Evolutionary conservation across 1,284 basidiomycete genomes (phyloP), one percentile per base, ranked within the genome.

Genomic region (Rhodotorula sp.): DNA sequence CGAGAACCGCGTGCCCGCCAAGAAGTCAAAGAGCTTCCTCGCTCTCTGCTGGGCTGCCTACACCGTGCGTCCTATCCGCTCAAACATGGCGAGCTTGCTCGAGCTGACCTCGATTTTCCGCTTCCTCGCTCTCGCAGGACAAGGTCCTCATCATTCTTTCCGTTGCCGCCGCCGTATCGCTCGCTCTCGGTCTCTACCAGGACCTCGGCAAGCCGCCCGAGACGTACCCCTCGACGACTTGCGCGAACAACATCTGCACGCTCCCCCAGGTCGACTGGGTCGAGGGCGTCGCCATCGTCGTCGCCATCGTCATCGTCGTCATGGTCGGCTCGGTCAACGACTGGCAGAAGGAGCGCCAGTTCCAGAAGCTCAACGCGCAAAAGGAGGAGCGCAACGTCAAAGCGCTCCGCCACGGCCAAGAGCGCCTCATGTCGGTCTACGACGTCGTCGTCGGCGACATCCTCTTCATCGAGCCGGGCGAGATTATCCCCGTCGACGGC

Each of bases 341-440:
- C 80, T 99, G 91, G 89, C 94, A 98, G 82, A 98, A 99, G 83
- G 96, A 99, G 81, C 88, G 89, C 12, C 96, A 99, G 83, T 98
- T 99, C 84, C 89, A 91, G 79, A 85, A 85, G 52, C 87, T 99
- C 65, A 97, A 97, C 80, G 92, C 92, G 76, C 92, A 97, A 83
- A 97, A 97, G 83, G 97, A 98, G 70, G 93, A 97, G 78, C 91
- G 96, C 60, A 88, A 88, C 16, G 89, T 98, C 79, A 97, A 97
- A 82, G 91, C 93, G 65, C 89, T 97, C 70, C 91, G 97, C 17
- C 86, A 88, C 74, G 94, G 94, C 44, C 83, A 85, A 48, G 93
- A 97, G 78, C 86, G 85, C 74, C 83, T 92, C 53, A 86, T 97
- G 78, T 91, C 94, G 80, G 86, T 94, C 81, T 90, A 92, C 86